These are phyloP conservation scores for Fomitopsis betulina DNA, from an alignment of 1,284 basidiomycete species.

Conservation along the genomic window DNA sequence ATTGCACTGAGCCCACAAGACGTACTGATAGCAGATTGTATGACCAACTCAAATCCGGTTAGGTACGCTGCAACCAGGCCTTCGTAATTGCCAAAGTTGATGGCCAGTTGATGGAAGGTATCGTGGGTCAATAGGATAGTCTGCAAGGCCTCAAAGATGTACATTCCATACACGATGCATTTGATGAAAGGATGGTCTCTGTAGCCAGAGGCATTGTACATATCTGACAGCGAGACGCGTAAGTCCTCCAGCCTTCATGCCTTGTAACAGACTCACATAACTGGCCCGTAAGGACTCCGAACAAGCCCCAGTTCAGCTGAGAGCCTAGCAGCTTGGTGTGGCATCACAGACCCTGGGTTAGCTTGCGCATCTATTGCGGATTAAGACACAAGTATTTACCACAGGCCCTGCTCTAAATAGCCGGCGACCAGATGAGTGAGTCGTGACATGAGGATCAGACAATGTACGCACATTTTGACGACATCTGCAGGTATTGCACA, in stretches of 20 bases:
- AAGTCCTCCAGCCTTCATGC: background rate
- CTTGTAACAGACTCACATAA: conserved; percentile 9
- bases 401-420: background rate
- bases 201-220: conserved; percentile 24
- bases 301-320: conserved; percentile 24
- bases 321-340: conserved; percentile 9
- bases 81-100: background rate
- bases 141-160: background rate
- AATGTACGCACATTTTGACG: background rate
- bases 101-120: background rate
- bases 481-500: background rate
- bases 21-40: background rate
- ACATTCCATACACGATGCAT: conserved; percentile 12
- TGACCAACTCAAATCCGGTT: background rate
- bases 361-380: background rate
- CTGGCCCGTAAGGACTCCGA: conserved; percentile 19
- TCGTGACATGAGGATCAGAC: no score
- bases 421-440: background rate
- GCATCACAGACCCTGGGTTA: background rate
- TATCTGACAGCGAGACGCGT: conserved; percentile 13
- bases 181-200: conserved; percentile 19
- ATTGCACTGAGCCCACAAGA: background rate
- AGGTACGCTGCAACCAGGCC: background rate
- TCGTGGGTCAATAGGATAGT: background rate
- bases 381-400: background rate